phyloP scores from a whole-genome alignment of 805 yeast genomes.

The Sugiyamaella lignohabitans region DNA sequence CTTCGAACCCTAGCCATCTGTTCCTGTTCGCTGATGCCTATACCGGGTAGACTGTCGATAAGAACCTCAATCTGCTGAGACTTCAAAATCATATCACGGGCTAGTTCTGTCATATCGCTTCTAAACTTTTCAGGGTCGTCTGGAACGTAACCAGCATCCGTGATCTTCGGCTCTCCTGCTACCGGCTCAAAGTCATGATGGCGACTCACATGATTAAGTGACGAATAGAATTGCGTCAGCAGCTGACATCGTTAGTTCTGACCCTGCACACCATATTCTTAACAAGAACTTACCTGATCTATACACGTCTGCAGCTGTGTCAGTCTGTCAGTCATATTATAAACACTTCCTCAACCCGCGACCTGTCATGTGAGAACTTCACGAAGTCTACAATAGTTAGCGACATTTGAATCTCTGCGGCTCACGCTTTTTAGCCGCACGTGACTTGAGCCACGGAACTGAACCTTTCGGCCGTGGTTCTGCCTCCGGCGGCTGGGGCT shows the following conservation, averaged over 20 bases:
- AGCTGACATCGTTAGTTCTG: constrained; percentile 20
- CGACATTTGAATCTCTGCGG: no score
- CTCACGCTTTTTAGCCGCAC: no score
- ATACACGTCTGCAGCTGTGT: constrained; percentile 86
- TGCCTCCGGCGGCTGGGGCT: no score
- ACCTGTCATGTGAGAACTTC: not conserved
- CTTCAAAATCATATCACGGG: constrained; percentile 78
- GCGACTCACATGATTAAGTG: constrained; percentile 50
- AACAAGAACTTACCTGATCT: constrained; percentile 46
- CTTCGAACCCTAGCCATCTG: constrained; percentile 60
- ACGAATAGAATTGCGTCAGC: constrained; percentile 33
- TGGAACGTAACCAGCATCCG: constrained; percentile 45
- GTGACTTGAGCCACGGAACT: no score
- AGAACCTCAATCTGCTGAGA: constrained; percentile 80
- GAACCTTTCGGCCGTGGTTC: no score
- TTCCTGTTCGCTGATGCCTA: constrained; percentile 71
- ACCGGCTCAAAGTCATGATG: constrained; percentile 56
- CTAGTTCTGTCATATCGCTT: constrained; percentile 54
- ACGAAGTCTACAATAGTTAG: no score
- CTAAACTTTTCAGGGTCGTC: constrained; percentile 24
- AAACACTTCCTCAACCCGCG: not conserved
- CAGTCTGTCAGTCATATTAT: constrained; percentile 56
- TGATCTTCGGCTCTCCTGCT: constrained; percentile 48
- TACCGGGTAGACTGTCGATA: constrained; percentile 87
- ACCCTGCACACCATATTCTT: not conserved